These are phyloP conservation scores for Saccharomyces jurei DNA, from an alignment of 805 yeast genomes.

Conservation along the genomic window DNA sequence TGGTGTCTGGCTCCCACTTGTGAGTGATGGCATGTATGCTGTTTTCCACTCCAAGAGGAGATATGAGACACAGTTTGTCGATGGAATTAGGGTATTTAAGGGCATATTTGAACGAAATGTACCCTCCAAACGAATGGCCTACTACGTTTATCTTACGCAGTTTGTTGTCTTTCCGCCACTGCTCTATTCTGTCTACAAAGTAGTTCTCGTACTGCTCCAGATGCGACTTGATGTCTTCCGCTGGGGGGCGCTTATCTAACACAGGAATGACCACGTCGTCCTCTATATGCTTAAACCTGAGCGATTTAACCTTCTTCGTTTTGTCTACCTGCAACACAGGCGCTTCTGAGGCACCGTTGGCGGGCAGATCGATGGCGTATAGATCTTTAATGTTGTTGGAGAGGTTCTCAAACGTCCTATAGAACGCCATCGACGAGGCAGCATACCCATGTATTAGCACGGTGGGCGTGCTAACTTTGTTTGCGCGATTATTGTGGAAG, in stretches of 20 bases:
- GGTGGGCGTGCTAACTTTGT: constrained; percentile 28
- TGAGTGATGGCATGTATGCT: constrained; percentile 48
- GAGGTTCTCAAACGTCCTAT: constrained; percentile 55
- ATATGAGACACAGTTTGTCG: constrained; percentile 48
- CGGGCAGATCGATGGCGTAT: constrained; percentile 65
- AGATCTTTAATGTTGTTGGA: constrained; percentile 42
- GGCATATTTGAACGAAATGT: constrained; percentile 58
- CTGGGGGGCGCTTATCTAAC: background rate
- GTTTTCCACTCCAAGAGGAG: constrained; percentile 77
- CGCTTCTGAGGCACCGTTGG: constrained; percentile 59
- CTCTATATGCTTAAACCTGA: constrained; percentile 30
- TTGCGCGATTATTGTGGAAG: constrained; percentile 20
- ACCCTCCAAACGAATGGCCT: constrained; percentile 79
- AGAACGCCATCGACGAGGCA: constrained; percentile 78
- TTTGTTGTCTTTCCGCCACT: constrained; percentile 48
- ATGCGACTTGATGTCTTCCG: constrained; percentile 8
- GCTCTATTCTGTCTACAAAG: constrained; percentile 52
- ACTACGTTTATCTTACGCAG: constrained; percentile 51
- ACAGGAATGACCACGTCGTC: constrained; percentile 10
- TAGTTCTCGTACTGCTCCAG: constrained; percentile 42
- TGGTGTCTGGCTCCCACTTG: background rate
- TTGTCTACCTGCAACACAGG: constrained; percentile 25
- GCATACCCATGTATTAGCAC: constrained; percentile 87
- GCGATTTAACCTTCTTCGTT: constrained; percentile 5
- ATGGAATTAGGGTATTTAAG: constrained; percentile 49